These are phyloP conservation scores for Vitis rupestris DNA, from an alignment of 164 flowering plant species.

Conservation along the genomic window DNA sequence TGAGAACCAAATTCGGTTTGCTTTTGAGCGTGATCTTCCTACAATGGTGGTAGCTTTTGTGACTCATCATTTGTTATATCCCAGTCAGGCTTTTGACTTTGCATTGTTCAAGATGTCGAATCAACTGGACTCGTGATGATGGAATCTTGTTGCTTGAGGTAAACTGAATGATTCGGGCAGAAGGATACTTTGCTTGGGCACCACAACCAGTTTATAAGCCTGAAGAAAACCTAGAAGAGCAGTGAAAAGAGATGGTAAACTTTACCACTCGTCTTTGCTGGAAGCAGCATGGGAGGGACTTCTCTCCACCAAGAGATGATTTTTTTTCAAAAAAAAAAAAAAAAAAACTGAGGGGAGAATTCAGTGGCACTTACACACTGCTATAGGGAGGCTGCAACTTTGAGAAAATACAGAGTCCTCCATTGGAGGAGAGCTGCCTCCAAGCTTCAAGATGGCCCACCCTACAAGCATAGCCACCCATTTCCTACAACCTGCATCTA, in stretches of 20 bases:
- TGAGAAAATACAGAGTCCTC: too few relatives aligned
- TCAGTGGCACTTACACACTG: too few relatives aligned
- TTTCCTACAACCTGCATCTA: too few relatives aligned
- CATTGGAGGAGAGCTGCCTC: too few relatives aligned
- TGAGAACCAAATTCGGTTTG: conserved; percentile 82
- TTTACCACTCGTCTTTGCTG: too few relatives aligned
- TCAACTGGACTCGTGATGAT: conserved; percentile 81
- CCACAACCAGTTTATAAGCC: conserved; percentile 92
- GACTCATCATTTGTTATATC: conserved; percentile 49
- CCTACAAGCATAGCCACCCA: too few relatives aligned
- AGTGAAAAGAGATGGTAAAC: conserved; percentile 48
- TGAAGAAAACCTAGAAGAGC: conserved; percentile 64
- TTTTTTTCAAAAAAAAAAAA: too few relatives aligned
- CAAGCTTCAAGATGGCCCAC: too few relatives aligned
- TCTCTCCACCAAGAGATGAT: too few relatives aligned
- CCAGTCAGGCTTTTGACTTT: conserved; percentile 85
- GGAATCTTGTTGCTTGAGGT: conserved; percentile 82
- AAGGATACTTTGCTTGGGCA: conserved; percentile 93
- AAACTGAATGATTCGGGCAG: conserved; percentile 79
- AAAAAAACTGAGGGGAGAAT: too few relatives aligned
- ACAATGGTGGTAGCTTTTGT: conserved; percentile 73
- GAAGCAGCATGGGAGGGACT: too few relatives aligned
- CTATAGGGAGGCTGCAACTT: too few relatives aligned
- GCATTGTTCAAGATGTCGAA: conserved; percentile 78
- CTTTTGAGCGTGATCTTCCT: conserved; percentile 81